Evolutionary conservation across 148 eudicot species (phyloP), one percentile per base, ranked within the genome.

Genomic region (Salicornia ramosissima): DNA sequence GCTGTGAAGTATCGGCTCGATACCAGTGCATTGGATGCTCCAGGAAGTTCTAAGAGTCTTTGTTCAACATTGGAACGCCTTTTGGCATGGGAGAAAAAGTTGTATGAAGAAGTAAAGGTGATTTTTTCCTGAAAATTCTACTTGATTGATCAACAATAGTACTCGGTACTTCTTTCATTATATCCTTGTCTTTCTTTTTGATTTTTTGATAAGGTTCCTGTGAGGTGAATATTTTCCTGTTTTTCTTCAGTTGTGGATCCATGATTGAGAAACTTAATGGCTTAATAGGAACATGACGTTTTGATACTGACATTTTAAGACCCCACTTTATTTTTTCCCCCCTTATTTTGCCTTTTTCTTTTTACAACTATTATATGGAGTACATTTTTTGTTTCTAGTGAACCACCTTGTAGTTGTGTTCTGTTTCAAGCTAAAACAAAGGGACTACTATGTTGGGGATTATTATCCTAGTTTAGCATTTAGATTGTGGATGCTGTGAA

Each of bases 11-110:
- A 94, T 69, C 79, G 74, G 77, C 82, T 94, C 11, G 98, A 94
- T 74, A 87, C 96, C 0, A 68, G 76, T 73, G 76, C 89, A 3
- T 74, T 86, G 30, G 89, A 80, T 33, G 85, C 84, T 51, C 77
- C 90, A 1, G 90, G 88, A 24, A 87, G 88, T 63, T 69, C 87
- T 4, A 87, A 88, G 85, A 91, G 99, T 79, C 82, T 94, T 19
- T 88, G 89, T 73, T 90, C 97, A 28, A 90, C 99, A 67, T 71
- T 94, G 75, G 99, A 94, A 65, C 82, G 97, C 57, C 92, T 94
- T 57, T 79, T 94, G 82, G 99, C 99, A 50, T 94, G 99, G 99
- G 99, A 94, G 74, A 94, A 86, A 84, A 94, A 94, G 74, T 91
- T 94, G 59, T 94, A 90, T 71, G 85, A 87, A 74, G 99, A 94